Conservation (phyloP, 768 basidiomycete species). For the Naganishia kalamii region DNA sequence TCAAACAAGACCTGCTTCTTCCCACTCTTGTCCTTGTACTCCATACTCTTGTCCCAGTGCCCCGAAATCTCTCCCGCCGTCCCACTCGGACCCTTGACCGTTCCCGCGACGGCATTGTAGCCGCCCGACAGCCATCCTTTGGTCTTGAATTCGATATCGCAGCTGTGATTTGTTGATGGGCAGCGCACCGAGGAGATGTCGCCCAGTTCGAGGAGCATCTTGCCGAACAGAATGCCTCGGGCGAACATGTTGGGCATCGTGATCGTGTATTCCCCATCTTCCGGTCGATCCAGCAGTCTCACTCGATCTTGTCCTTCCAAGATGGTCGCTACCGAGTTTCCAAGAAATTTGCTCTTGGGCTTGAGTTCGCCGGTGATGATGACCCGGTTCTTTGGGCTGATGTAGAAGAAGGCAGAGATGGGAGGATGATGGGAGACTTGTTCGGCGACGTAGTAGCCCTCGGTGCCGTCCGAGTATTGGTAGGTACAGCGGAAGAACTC, state of each 20-base stretch:
- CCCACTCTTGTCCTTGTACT: slow-evolving; percentile 68
- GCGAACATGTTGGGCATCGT: slow-evolving; percentile 86
- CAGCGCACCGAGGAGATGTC: slow-evolving; percentile 81
- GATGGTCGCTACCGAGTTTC: slow-evolving; percentile 88
- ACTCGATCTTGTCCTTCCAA: slow-evolving; percentile 97
- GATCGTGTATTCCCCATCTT: slow-evolving; percentile 56
- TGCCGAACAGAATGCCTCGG: slow-evolving; percentile 50
- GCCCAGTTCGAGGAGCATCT: slow-evolving; percentile 91
- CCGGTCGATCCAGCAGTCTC: slow-evolving; percentile 69
- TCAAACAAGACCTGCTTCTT: slow-evolving; percentile 77
- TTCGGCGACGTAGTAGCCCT: slow-evolving; percentile 89
- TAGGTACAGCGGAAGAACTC: slow-evolving; percentile 97
- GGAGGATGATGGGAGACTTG: slow-evolving; percentile 93
- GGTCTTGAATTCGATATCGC: slow-evolving; percentile 94
- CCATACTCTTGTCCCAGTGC: slow-evolving; percentile 85
- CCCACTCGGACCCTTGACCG: slow-evolving; percentile 62
- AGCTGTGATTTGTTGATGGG: slow-evolving; percentile 63
- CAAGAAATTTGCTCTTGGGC: slow-evolving; percentile 85
- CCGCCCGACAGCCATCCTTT: slow-evolving; percentile 98
- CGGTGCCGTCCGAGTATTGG: slow-evolving; percentile 82
- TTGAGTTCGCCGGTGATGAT: slow-evolving; percentile 84
- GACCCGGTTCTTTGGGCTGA: slow-evolving; percentile 81
- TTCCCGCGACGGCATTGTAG: slow-evolving; percentile 83
- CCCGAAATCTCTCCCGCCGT: slow-evolving; percentile 75
- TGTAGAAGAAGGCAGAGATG: slow-evolving; percentile 84